Conservation (phyloP, 2,329 filamentous ascomycete species). For the Sporothrix protearum region DNA sequence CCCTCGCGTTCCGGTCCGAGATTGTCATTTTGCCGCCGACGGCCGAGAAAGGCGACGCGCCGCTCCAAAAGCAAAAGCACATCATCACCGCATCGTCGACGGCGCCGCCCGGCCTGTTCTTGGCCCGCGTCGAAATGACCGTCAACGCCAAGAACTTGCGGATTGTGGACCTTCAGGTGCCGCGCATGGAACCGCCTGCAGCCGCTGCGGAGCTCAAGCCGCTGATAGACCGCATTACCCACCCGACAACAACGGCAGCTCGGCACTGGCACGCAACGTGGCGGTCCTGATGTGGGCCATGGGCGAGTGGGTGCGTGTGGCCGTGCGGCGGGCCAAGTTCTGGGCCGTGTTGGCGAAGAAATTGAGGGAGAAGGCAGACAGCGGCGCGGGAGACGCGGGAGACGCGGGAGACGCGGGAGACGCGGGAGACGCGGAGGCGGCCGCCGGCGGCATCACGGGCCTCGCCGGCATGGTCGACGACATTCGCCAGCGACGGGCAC, state of each 20-base stretch:
- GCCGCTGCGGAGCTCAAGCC: slow-evolving; percentile 57
- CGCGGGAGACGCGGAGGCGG: no score
- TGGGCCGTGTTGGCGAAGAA: slow-evolving; percentile 55
- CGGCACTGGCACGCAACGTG: slow-evolving; percentile 54
- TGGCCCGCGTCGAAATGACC: slow-evolving; percentile 54
- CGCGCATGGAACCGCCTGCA: slow-evolving; percentile 51
- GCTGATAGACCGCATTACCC: slow-evolving; percentile 46
- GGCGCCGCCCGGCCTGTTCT: slow-evolving; percentile 53
- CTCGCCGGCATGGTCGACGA: slow-evolving; percentile 32
- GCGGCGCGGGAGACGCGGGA: background rate
- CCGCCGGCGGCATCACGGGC: slow-evolving; percentile 2
- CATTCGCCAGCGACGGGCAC: slow-evolving; percentile 34
- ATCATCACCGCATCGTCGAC: slow-evolving; percentile 50
- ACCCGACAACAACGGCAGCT: slow-evolving; percentile 23
- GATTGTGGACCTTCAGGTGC: slow-evolving; percentile 52
- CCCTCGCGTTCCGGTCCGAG: slow-evolving; percentile 58
- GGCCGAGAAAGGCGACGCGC: slow-evolving; percentile 26
- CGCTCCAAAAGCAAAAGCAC: slow-evolving; percentile 52
- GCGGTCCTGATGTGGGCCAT: slow-evolving; percentile 63
- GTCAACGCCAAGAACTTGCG: slow-evolving; percentile 53
- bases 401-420: background rate
- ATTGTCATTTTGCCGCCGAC: slow-evolving; percentile 44
- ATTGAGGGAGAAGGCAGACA: slow-evolving; percentile 40
- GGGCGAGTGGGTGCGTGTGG: slow-evolving; percentile 63
- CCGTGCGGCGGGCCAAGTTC: slow-evolving; percentile 57